Evolutionary conservation across 352 stramenopile genomes (phyloP), one percentile per base, ranked within the genome.

Genomic region (Phytophthora vignae): DNA sequence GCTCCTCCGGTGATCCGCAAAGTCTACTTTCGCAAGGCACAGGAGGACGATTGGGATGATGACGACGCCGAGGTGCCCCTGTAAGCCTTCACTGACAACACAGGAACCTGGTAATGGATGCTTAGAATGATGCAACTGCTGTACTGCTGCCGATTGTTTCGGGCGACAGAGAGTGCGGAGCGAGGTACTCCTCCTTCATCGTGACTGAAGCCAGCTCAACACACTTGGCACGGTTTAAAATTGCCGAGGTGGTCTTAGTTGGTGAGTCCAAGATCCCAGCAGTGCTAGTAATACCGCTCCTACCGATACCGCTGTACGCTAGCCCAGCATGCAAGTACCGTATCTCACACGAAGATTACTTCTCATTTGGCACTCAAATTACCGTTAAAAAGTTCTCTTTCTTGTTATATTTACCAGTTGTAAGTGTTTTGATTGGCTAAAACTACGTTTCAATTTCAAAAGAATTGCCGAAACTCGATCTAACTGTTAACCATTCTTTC

Each of bases 111-210:
- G 22, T 27, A 27, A 27, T 27, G 22, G 22, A 27, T 27, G 22
- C 2, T 27, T 27, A 27, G 22, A 27, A 27, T 27, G 22, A 27
- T 27, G 17, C 79, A 73, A 7, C 42, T 92, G 82, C 49, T 87
- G 78, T n/a, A 91, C 58, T 2, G 79, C 86, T 11, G 57, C 71
- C 9, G 93, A 58, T 55, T 91, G 83, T 31, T 93, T 91, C 1
- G 83, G 84, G 9, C 85, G 85, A 36, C 91, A 93, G 14, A 91
- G 72, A 93, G 61, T 90, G 60, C 71, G 92, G 86, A 5, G 67
- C 71, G 2, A 73, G 25, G 62, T 93, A 93, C 55, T 93, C 86
- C 29, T 91, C 85, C 5, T 64, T 68, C 0, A 85, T 93, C 29
- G 84, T 87, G 56, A 89, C 66, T 6, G 82, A 66, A 6, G 69